Base-by-base conservation (phyloP, 2,329 filamentous ascomycete genomes). In the Sclerotinia glacialis region DNA sequence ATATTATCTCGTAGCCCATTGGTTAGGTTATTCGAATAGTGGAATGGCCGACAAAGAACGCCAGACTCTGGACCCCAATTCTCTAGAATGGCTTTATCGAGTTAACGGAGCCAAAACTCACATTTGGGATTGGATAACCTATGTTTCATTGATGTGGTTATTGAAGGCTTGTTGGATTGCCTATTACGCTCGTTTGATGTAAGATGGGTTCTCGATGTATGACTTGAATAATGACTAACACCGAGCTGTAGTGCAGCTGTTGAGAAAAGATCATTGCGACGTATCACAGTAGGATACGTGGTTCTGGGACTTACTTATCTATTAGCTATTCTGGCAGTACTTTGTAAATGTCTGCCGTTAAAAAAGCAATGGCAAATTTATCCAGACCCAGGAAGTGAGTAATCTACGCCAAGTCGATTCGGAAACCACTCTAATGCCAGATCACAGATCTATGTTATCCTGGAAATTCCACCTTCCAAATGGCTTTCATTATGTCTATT, bases 281-380 rank as follows among this genome's bases (percentile, higher is more conserved):
- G 56, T 34, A 46, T 64, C 28, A 58, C 50, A 47, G 18, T 64
- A 37, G 62, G 62, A 34, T 64, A 64, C n/a, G 12, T 49, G 18
- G 42, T 58, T 4, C 47, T 58, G 31, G 52, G 37, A 8, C 6
- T 64, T 5, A 64, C 62, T 2, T 64, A 58, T 46, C 16, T 64
- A 46, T 55, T 28, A 46, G 52, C 62, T 37, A 49, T 64, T 23
- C 28, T 64, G 31, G 62, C 47, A 37, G 44, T 64, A 28, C 23
- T 55, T 26, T 64, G 52, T 28, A 58, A 58, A 58, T 64, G 62
- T n/a, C 14, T 64, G 26, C 62, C 62, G 14, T 37, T 64, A 21
- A 64, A 46, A 26, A 64, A 58, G 37, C 62, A 64, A 58, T 64
- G 62, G 62, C 62, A 64, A 58, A 64, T 64, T 16, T 47, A 64